Base-by-base conservation (phyloP, 768 basidiomycete species). In the Kwoniella newhampshirensis region DNA sequence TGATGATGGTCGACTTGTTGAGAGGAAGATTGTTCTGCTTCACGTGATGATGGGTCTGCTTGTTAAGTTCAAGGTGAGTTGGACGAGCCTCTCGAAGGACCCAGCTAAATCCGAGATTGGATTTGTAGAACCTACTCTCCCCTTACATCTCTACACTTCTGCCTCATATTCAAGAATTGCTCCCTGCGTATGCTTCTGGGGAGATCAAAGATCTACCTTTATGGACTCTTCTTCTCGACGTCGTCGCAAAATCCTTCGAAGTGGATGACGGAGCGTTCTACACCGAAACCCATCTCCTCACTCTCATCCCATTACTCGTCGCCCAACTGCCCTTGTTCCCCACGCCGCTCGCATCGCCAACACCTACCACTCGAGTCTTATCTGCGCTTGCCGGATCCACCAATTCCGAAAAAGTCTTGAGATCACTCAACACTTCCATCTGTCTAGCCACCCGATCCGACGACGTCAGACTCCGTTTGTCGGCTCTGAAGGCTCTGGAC, bases 391-490 rank as follows among this genome's bases (percentile, higher is more conserved):
- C 88, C 4, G 77, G 76, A 41, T 81, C 84, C 1, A 77, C 88
- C 7, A 79, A 82, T 0, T 85, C 85, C 32, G 80, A 81, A 81
- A 82, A 67, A 7, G 67, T 88, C 17, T 83, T 93, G 62, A 94
- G 96, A 74, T 71, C 80, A 8, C 79, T 96, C 76, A 97, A 97
- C 79, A 80, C 89, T 20, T 81, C 85, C 53, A 72, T 97, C 26
- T 82, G 96, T 50, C 88, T 94, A 86, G 85, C 89, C 59, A 94
- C 91, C 0, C 86, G 92, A 15, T 87, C 87, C 4, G 92, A 96
- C 53, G 86, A 89, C 58, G 77, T 82, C 2, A 79, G 80, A 18
- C 75, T 85, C n/a, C 84, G 91, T 6, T 72, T 90, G 11, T 81
- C 83, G 45, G 89, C 91, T 1, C 75, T 98, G 45, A 73, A 78